Evolutionary conservation across 192 early-diverging fungal species (phyloP).

Genomic region (Mortierella hygrophila): DNA sequence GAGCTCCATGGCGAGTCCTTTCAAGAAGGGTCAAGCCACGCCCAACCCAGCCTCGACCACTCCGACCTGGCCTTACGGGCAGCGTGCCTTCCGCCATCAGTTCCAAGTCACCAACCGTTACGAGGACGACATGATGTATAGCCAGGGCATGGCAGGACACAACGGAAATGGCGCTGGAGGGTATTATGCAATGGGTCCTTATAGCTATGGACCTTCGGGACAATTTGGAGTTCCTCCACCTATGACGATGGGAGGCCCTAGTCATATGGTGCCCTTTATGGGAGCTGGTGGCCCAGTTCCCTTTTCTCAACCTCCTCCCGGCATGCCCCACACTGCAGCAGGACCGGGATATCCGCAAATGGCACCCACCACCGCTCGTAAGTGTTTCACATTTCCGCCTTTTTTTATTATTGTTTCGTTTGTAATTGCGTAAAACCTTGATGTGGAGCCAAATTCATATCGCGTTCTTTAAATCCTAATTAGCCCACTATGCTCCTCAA

Average conservation of each 20-base stretch:
- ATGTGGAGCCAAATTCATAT: neutral
- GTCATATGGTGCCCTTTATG: constrained; percentile 50
- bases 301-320: constrained; percentile 41
- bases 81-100: constrained; percentile 63
- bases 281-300: constrained; percentile 27
- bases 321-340: constrained; percentile 57
- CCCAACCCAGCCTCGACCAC: constrained; percentile 49
- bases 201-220: constrained; percentile 38
- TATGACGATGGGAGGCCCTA: constrained; percentile 62
- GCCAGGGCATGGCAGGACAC: constrained; percentile 55
- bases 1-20: constrained; percentile 60
- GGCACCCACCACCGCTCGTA: constrained; percentile 60
- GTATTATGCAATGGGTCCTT: constrained; percentile 56
- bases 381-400: constrained; percentile 13
- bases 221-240: constrained; percentile 62
- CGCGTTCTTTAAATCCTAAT: neutral
- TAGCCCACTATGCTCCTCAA: constrained; percentile 63
- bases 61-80: constrained; percentile 72
- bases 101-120: constrained; percentile 62
- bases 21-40: constrained; percentile 56
- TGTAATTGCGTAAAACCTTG: too few relatives aligned
- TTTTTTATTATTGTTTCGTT: neutral
- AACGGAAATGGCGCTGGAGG: constrained; percentile 52
- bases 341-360: constrained; percentile 67
- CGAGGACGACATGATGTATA: constrained; percentile 64